These are phyloP conservation scores for Papiliotrema terrestris DNA, from an alignment of 1,284 basidiomycete species.

Conservation along the genomic window DNA sequence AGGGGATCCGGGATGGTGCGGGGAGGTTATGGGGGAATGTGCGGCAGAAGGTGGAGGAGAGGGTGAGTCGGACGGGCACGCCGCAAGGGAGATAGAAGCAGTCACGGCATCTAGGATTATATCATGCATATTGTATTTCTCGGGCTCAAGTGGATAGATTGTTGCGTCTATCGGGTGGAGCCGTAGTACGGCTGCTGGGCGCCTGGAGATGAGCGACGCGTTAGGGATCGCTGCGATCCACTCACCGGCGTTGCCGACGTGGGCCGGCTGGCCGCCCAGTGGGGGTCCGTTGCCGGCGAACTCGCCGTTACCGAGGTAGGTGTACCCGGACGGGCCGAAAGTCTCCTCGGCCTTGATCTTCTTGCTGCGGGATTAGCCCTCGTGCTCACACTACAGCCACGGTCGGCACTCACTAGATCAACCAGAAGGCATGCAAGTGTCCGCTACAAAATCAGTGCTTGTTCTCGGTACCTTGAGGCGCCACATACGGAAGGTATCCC, in stretches of 20 bases:
- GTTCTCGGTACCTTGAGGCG: background rate
- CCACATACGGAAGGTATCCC: constrained; percentile 21
- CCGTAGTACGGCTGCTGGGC: constrained; percentile 31
- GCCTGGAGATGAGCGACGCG: constrained; percentile 1
- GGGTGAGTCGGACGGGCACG: constrained; percentile 60
- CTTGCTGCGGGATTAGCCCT: constrained; percentile 54
- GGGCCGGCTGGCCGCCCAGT: background rate
- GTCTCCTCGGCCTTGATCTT: constrained; percentile 73
- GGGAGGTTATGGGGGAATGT: constrained; percentile 81
- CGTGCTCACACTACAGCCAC: background rate
- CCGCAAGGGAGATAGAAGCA: constrained; percentile 18
- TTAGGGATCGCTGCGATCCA: too few relatives aligned
- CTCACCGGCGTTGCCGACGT: too few relatives aligned
- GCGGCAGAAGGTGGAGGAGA: constrained; percentile 83
- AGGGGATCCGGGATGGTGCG: constrained; percentile 60
- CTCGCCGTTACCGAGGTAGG: constrained; percentile 47
- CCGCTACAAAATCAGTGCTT: constrained; percentile 32
- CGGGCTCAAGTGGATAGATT: too few relatives aligned
- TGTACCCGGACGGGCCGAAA: constrained; percentile 65
- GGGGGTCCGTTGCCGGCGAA: constrained; percentile 29
- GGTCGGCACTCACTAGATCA: constrained; percentile 28
- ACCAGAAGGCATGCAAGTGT: constrained; percentile 55
- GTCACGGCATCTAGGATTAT: too few relatives aligned
- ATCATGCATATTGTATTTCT: too few relatives aligned
- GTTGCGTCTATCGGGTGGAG: constrained; percentile 6